A percentile compares a stretch with the other conserved stretches of the same genome.
Evolutionary conservation across 306 rosid genomes (phyloP).

Genomic region (Quillaja saponaria): DNA sequence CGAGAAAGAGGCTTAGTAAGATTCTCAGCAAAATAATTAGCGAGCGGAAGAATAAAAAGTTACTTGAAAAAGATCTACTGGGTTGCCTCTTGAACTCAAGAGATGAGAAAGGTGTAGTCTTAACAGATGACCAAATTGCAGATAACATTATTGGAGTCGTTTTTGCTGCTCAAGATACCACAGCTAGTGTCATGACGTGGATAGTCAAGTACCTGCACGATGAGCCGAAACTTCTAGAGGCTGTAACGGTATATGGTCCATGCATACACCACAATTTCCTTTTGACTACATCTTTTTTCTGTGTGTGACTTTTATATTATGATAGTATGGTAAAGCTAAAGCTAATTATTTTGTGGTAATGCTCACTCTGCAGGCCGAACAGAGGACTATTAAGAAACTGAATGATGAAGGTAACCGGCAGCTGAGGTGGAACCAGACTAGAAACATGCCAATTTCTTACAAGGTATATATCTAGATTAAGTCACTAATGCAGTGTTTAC

Average conservation of each 20-base stretch:
- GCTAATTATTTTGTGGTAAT: conserved; percentile 26
- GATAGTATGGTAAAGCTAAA: not conserved
- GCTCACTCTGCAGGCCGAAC: conserved; percentile 61
- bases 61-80: conserved; percentile 58
- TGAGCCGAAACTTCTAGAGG: conserved; percentile 68
- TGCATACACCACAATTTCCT: not conserved
- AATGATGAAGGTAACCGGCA: conserved; percentile 48
- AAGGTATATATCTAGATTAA: conserved; percentile 51
- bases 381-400: conserved; percentile 46
- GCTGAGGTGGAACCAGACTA: conserved; percentile 73
- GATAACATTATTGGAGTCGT: conserved; percentile 90
- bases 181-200: conserved; percentile 96
- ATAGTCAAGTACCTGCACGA: conserved; percentile 73
- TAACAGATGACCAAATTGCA: conserved; percentile 68
- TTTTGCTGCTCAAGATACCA: conserved; percentile 95
- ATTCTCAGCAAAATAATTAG: conserved; percentile 60
- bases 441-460: conserved; percentile 64
- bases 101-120: conserved; percentile 50
- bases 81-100: conserved; percentile 61
- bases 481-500: too few relatives aligned
- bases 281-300: conserved; percentile 4
- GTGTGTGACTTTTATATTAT: not conserved
- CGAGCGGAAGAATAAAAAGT: conserved; percentile 65
- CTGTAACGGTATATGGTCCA: conserved; percentile 60
- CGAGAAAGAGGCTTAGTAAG: conserved; percentile 61